These are phyloP conservation scores for Tolypocladium capitatum DNA, from an alignment of 2,329 filamentous ascomycete genomes.

Conservation along the genomic window DNA sequence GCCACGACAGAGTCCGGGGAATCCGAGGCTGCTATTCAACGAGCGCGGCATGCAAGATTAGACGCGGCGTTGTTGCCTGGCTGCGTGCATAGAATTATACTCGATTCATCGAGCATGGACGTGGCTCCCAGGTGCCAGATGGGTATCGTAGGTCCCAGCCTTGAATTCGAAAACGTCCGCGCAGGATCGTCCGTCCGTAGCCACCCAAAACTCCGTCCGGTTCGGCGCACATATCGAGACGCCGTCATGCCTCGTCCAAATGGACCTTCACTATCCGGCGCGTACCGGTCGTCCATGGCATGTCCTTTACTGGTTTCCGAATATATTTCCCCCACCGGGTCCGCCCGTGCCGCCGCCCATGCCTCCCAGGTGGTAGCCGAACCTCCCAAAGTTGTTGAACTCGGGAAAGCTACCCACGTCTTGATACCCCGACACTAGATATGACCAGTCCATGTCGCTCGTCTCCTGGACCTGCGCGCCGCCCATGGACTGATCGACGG, in stretches of 20 bases:
- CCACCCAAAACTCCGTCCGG: neutral
- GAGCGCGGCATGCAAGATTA: neutral
- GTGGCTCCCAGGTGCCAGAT: neutral
- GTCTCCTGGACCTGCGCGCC: slow-evolving; percentile 14
- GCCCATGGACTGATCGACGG: slow-evolving; percentile 4
- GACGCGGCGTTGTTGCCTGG: too few relatives aligned
- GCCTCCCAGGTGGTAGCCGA: slow-evolving; percentile 8
- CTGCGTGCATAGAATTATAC: neutral
- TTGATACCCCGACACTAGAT: slow-evolving; percentile 30
- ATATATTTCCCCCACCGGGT: slow-evolving; percentile 13
- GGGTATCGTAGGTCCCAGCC: neutral
- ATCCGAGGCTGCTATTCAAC: neutral
- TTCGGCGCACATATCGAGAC: neutral
- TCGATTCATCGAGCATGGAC: neutral
- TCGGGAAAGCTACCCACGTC: slow-evolving; percentile 17
- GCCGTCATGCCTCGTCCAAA: neutral
- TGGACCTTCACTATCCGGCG: too few relatives aligned
- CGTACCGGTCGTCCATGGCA: neutral
- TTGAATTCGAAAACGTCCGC: neutral
- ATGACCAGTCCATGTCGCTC: slow-evolving; percentile 35
- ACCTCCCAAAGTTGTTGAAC: slow-evolving; percentile 13
- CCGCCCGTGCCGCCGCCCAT: slow-evolving; percentile 7
- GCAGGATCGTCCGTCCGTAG: neutral
- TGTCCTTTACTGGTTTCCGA: slow-evolving; percentile 5
- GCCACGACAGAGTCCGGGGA: neutral